Percentiles rank a stretch among this genome's conserved stretches.
These are phyloP conservation scores for Cryptococcus deneoformans DNA, from an alignment of 1,284 basidiomycete genomes.

Conservation along the genomic window DNA sequence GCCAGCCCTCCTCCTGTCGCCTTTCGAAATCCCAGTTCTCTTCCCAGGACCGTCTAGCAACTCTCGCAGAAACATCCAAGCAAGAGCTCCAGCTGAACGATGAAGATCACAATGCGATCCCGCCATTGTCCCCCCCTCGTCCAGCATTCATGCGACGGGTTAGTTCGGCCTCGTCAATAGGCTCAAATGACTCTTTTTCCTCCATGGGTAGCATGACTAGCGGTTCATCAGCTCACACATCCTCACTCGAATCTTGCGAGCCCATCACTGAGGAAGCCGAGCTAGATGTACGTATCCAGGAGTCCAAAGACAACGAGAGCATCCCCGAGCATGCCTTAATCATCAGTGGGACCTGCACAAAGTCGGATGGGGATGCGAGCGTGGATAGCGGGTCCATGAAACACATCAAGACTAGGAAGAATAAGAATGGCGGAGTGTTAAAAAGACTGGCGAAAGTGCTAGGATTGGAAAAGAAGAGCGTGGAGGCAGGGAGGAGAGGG, in stretches of 20 bases:
- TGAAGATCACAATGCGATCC: slow-evolving; percentile 20
- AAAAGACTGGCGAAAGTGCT: slow-evolving; percentile 26
- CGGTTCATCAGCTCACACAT: slow-evolving; percentile 15
- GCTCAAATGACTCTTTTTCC: slow-evolving; percentile 13
- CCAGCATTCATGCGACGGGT: slow-evolving; percentile 26
- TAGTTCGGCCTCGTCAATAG: slow-evolving; percentile 13
- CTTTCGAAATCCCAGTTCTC: neutral
- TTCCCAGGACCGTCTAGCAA: slow-evolving; percentile 20
- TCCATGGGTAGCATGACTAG: slow-evolving; percentile 22
- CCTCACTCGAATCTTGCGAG: slow-evolving; percentile 16
- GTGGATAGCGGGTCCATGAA: slow-evolving; percentile 21
- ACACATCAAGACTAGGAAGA: slow-evolving; percentile 11
- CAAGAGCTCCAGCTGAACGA: slow-evolving; percentile 25
- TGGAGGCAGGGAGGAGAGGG: slow-evolving; percentile 10
- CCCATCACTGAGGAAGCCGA: slow-evolving; percentile 17
- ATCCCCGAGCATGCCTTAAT: neutral
- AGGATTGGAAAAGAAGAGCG: slow-evolving; percentile 24
- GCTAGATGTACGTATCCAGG: slow-evolving; percentile 6
- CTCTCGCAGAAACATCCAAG: slow-evolving; percentile 25
- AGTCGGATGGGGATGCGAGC: slow-evolving; percentile 27
- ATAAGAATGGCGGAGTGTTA: slow-evolving; percentile 26
- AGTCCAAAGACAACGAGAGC: neutral
- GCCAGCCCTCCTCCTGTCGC: neutral
- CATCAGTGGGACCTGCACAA: slow-evolving; percentile 20
- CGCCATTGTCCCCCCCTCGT: slow-evolving; percentile 22